A percentile compares a stretch with the other conserved stretches of the same genome.
Evolutionary conservation across 345 rosid genomes (phyloP).

Genomic region (Brassica carinata): DNA sequence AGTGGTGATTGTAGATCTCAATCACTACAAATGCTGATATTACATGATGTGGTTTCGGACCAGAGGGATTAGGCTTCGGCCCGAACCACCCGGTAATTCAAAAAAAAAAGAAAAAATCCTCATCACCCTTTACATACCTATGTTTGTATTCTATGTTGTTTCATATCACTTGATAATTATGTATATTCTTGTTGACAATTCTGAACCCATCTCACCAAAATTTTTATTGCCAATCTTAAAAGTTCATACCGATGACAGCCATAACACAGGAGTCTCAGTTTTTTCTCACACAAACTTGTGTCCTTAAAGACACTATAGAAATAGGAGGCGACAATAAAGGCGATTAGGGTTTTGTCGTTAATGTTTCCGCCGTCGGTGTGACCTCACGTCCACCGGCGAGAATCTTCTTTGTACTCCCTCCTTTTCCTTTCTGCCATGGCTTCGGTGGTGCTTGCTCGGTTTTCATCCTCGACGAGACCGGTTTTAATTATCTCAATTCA

Average conservation of each 20-base stretch:
- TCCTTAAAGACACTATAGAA: neutral
- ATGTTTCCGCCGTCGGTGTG: too few species aligned
- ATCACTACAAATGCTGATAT: constrained; percentile 46
- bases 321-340: too few species aligned
- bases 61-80: too few species aligned
- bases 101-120: neutral
- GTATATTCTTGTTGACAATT: constrained; percentile 17
- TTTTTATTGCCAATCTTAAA: neutral
- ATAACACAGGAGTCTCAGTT: neutral
- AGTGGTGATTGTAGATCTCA: constrained; percentile 67
- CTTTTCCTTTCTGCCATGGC: too few species aligned
- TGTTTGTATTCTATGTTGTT: constrained; percentile 1
- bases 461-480: too few species aligned
- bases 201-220: constrained; percentile 24
- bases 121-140: neutral
- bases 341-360: too few species aligned
- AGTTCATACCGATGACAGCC: neutral
- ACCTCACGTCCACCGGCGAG: too few species aligned
- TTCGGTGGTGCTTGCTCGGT: too few species aligned
- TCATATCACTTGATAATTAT: constrained; percentile 10
- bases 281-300: neutral
- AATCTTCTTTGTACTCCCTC: too few species aligned
- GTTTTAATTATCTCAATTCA: too few species aligned
- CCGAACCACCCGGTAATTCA: too few species aligned
- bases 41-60: too few species aligned